A percentile compares a stretch with the other conserved stretches of the same genome.
These are phyloP conservation scores for Neopestalotiopsis sp. DNA, from an alignment of 2,329 filamentous ascomycete species.

Conservation along the genomic window DNA sequence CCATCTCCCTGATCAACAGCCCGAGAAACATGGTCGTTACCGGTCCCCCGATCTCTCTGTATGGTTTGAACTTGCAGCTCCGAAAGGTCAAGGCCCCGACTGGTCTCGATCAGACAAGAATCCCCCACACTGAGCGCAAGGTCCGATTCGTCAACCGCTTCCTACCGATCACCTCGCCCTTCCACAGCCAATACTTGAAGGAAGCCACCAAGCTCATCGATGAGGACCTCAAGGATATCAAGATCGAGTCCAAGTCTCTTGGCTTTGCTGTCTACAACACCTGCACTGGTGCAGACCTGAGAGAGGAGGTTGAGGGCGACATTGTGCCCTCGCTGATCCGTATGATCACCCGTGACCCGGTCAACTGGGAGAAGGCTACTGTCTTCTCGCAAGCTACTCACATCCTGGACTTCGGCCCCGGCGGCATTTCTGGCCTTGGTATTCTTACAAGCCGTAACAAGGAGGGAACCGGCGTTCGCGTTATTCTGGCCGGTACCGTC, in stretches of 20 bases:
- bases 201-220: conserved; percentile 84
- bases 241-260: conserved; percentile 75
- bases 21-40: conserved; percentile 97
- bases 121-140: conserved; percentile 95
- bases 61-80: conserved; percentile 92
- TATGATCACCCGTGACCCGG: conserved; percentile 92
- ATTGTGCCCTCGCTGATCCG: conserved; percentile 86
- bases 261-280: conserved; percentile 91
- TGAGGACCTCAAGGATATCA: conserved; percentile 83
- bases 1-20: conserved; percentile 95
- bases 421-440: conserved; percentile 94
- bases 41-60: conserved; percentile 92
- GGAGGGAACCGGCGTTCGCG: conserved; percentile 95
- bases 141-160: conserved; percentile 96
- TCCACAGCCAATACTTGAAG: conserved; percentile 93
- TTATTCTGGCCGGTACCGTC: conserved; percentile 93
- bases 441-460: conserved; percentile 98
- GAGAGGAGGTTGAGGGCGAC: conserved; percentile 72
- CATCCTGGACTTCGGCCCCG: conserved; percentile 94
- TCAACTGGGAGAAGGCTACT: conserved; percentile 96
- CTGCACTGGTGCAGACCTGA: conserved; percentile 84
- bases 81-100: conserved; percentile 97
- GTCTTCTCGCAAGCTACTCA: conserved; percentile 90
- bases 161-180: conserved; percentile 95
- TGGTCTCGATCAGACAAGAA: conserved; percentile 92